phyloP scores from a whole-genome alignment of 371 early-diverging fungal species.

The Rhizomucor miehei region DNA sequence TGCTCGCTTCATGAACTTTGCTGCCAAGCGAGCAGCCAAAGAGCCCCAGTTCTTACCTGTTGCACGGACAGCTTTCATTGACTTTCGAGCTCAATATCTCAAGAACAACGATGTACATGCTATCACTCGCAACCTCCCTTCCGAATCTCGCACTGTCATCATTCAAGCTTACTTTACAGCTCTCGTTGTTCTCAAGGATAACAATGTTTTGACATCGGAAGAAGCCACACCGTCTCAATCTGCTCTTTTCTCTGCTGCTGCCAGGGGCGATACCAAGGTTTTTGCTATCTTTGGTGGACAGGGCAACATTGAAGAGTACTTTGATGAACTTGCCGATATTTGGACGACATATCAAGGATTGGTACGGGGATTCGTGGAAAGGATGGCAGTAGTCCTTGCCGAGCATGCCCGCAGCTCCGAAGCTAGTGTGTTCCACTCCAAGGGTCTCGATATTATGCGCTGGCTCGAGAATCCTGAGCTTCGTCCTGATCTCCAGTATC shows the following conservation, averaged over 20 bases:
- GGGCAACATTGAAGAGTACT: slow-evolving; percentile 94
- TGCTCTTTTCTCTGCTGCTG: slow-evolving; percentile 65
- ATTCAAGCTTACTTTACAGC: slow-evolving; percentile 83
- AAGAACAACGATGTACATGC: slow-evolving; percentile 86
- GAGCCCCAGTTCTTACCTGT: slow-evolving; percentile 69
- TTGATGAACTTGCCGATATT: slow-evolving; percentile 85
- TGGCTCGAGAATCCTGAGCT: slow-evolving; percentile 89
- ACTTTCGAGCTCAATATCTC: slow-evolving; percentile 74
- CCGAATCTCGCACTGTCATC: slow-evolving; percentile 62
- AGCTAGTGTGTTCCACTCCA: slow-evolving; percentile 73
- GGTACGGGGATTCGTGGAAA: slow-evolving; percentile 74
- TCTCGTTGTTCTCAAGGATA: slow-evolving; percentile 63
- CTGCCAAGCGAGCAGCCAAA: slow-evolving; percentile 57
- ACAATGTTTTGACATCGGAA: slow-evolving; percentile 37
- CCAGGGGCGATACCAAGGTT: slow-evolving; percentile 63
- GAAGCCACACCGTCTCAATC: slow-evolving; percentile 54
- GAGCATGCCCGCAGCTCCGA: slow-evolving; percentile 69
- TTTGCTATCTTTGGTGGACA: slow-evolving; percentile 96
- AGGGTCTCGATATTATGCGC: slow-evolving; percentile 82
- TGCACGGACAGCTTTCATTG: slow-evolving; percentile 73
- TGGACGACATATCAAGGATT: slow-evolving; percentile 82
- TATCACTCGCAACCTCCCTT: slow-evolving; percentile 57
- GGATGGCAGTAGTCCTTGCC: slow-evolving; percentile 72
- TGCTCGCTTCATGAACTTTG: slow-evolving; percentile 73
- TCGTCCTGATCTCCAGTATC: slow-evolving; percentile 80